These are phyloP conservation scores for Aspergillus flavus DNA, from an alignment of 2,329 filamentous ascomycete species.

Conservation along the genomic window DNA sequence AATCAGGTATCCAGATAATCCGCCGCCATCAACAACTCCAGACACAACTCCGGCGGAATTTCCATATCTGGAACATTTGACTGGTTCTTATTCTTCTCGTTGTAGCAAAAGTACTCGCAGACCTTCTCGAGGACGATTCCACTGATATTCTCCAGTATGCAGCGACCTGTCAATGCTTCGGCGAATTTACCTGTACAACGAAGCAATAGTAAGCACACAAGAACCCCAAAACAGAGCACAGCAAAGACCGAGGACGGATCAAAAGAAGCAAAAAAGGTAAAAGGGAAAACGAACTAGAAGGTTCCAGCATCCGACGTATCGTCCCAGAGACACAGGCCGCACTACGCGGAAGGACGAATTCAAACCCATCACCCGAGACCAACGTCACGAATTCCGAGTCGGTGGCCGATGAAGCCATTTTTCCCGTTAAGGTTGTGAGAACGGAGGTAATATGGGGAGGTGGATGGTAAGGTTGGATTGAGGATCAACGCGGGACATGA, in stretches of 20 bases:
- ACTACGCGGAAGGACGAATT: slow-evolving; percentile 64
- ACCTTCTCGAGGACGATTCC: slow-evolving; percentile 68
- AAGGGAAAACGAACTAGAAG: slow-evolving; percentile 35
- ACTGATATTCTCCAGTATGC: slow-evolving; percentile 63
- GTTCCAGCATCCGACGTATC: slow-evolving; percentile 66
- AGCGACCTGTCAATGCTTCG: slow-evolving; percentile 62
- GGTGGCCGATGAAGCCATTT: slow-evolving; percentile 20
- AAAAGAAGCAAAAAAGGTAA: background rate
- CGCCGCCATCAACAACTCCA: slow-evolving; percentile 68
- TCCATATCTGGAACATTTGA: slow-evolving; percentile 68
- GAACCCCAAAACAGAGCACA: background rate
- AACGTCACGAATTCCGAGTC: slow-evolving; percentile 63
- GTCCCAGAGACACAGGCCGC: slow-evolving; percentile 63
- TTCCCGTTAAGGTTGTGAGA: background rate
- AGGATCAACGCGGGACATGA: background rate
- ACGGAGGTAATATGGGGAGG: background rate
- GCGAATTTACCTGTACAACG: slow-evolving; percentile 57
- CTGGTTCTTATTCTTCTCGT: slow-evolving; percentile 63
- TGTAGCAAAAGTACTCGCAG: slow-evolving; percentile 71
- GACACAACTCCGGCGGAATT: slow-evolving; percentile 64
- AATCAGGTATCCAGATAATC: slow-evolving; percentile 61
- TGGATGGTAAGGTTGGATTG: background rate
- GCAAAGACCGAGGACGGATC: background rate
- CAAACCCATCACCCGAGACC: slow-evolving; percentile 65
- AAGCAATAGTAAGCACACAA: slow-evolving; percentile 6